These are phyloP conservation scores for Avena insularis DNA, from an alignment of 176 grass and related monocot species.

Conservation along the genomic window DNA sequence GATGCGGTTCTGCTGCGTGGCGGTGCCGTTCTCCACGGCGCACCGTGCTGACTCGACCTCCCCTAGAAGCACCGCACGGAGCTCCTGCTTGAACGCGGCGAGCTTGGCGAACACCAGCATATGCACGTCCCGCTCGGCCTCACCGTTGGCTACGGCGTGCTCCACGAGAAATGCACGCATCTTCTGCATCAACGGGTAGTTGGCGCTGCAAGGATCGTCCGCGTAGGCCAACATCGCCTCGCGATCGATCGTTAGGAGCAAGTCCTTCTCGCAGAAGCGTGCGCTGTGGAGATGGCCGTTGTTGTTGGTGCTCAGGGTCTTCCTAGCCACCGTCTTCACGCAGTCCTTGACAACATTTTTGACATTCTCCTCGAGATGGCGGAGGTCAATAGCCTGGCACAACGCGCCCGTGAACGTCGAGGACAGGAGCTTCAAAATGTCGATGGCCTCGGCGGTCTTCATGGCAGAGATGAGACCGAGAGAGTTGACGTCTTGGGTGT, in stretches of 20 bases:
- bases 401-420: constrained; percentile 34
- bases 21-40: too few species aligned
- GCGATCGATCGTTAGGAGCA: not conserved
- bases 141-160: too few species aligned
- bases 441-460: constrained; percentile 80
- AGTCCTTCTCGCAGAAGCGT: not conserved
- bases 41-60: too few species aligned
- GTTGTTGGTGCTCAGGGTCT: not conserved
- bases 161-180: too few species aligned
- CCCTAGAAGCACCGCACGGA: too few species aligned
- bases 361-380: constrained; percentile 33
- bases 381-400: constrained; percentile 33
- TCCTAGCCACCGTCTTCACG: not conserved
- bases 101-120: too few species aligned
- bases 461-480: constrained; percentile 73
- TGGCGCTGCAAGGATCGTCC: too few species aligned
- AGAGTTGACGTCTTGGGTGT: constrained; percentile 91
- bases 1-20: too few species aligned
- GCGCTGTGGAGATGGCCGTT: not conserved
- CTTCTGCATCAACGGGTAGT: too few species aligned
- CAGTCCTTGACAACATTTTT: not conserved
- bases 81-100: too few species aligned
- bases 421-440: constrained; percentile 83
- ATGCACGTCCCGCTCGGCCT: too few species aligned
- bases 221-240: not conserved